Evolutionary conservation across 345 rosid genomes (phyloP), one percentile per base, ranked within the genome.

Genomic region (Moringa oleifera): DNA sequence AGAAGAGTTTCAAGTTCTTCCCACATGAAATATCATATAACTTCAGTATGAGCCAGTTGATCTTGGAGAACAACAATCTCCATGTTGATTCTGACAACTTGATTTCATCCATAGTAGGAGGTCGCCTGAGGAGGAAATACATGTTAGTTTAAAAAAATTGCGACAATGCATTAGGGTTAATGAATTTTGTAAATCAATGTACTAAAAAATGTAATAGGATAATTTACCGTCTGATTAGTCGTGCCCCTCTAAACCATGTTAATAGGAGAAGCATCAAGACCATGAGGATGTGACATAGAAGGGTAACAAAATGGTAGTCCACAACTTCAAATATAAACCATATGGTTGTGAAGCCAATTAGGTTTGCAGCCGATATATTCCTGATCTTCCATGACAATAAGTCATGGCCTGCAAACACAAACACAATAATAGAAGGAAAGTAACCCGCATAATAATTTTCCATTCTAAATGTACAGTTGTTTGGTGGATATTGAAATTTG

Each of bases 301-400:
- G 73, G 50, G 89, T 70, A 18, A 89, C 67, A 60, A 86, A 70
- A 61, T 84, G 79, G 70, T 73, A 82, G 62, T 89, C 96, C 63
- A 68, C 68, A 52, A 89, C 78, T 69, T 86, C 90, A 53, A 89
- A 80, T 28, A 86, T 76, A 59, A 79, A 71, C 93, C 93, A 89
- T 23, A 79, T 41, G 23, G 73, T 71, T 37, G 96, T 79, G 19
- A 75, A 82, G 22, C 76, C 82, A 0, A 73, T 77, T 68, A 86
- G 74, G 52, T 75, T 65, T 71, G 81, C 79, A 0, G 77, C 84
- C 18, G 96, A 89, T 49, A 84, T 59, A 51, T 67, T 75, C 80
- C 77, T 81, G 72, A 84, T 69, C 83, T 75, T 82, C 96, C 93
- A 86, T 36, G 84, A 75, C 22, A 86, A 65, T 69, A 89, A 16